A percentile compares a stretch with the other conserved stretches of the same genome.
These are phyloP conservation scores for Cicer bijugum DNA, from an alignment of 306 rosid species.

Conservation along the genomic window DNA sequence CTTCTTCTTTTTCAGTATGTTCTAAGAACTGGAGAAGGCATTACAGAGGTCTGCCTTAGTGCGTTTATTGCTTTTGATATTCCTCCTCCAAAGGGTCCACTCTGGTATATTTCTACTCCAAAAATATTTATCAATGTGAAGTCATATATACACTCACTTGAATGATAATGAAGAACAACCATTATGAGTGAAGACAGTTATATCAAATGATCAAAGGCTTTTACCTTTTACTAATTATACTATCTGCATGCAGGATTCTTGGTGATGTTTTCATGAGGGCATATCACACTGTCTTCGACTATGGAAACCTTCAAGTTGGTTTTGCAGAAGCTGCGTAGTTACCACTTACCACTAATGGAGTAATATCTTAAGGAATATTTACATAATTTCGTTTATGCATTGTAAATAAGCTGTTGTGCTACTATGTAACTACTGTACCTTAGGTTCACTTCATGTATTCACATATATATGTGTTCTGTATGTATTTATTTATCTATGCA, in stretches of 20 bases:
- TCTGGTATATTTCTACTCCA: conserved; percentile 59
- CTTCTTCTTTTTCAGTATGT: conserved; percentile 63
- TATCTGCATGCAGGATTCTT: conserved; percentile 71
- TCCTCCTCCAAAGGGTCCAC: conserved; percentile 78
- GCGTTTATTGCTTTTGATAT: conserved; percentile 77
- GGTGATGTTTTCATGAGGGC: conserved; percentile 87
- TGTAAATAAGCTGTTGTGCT: conserved; percentile 36
- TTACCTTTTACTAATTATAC: conserved; percentile 13
- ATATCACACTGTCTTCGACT: conserved; percentile 86
- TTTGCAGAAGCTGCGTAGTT: conserved; percentile 72
- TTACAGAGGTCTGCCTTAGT: conserved; percentile 63
- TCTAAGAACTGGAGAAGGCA: conserved; percentile 71
- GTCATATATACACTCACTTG: conserved; percentile 22
- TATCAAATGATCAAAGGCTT: background rate
- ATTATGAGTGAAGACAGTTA: conserved; percentile 6
- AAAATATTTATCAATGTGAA: conserved; percentile 8
- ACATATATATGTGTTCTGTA: conserved; percentile 30
- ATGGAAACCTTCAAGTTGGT: conserved; percentile 65
- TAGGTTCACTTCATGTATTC: conserved; percentile 19
- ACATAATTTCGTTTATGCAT: conserved; percentile 2
- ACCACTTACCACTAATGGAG: background rate
- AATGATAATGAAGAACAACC: conserved; percentile 29
- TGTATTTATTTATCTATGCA: background rate
- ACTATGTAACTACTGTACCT: conserved; percentile 15
- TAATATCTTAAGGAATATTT: conserved; percentile 18